Evolutionary conservation across 306 rosid species (phyloP).

Genomic region (Aeschynomene evenia): DNA sequence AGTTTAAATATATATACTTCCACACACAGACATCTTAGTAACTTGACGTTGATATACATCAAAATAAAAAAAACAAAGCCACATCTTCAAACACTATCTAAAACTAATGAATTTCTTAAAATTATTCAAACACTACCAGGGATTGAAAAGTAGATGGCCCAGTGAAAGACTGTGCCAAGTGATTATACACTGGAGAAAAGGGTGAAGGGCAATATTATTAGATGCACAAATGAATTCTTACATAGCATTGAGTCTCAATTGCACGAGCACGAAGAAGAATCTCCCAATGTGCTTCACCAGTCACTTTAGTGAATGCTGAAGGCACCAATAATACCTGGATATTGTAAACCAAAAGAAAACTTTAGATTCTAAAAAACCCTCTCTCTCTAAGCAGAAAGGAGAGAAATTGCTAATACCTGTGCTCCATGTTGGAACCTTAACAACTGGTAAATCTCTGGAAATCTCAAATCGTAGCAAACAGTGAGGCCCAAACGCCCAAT

Average conservation of each 20-base stretch:
- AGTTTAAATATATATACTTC: constrained; percentile 13
- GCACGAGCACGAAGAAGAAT: constrained; percentile 95
- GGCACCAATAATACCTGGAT: constrained; percentile 81
- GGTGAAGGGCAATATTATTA: background rate
- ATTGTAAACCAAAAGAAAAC: constrained; percentile 14
- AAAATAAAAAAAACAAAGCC: background rate
- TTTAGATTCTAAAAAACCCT: constrained; percentile 25
- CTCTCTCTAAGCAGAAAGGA: constrained; percentile 22
- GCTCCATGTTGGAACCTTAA: constrained; percentile 80
- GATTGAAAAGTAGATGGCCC: background rate
- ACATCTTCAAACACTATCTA: background rate
- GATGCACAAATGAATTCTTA: constrained; percentile 40
- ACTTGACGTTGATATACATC: constrained; percentile 12
- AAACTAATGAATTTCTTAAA: background rate
- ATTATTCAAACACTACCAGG: background rate
- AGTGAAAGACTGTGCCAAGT: background rate
- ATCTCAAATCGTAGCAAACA: constrained; percentile 95
- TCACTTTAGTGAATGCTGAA: constrained; percentile 80
- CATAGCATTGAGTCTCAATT: constrained; percentile 92
- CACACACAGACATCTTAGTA: background rate
- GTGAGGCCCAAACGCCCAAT: constrained; percentile 86
- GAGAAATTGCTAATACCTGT: constrained; percentile 46
- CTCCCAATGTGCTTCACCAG: constrained; percentile 99
- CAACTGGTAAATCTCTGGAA: constrained; percentile 81
- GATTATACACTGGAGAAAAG: background rate